A percentile compares a stretch with the other conserved stretches of the same genome.
These are phyloP conservation scores for Xylariaceae sp. DNA, from an alignment of 2,329 filamentous ascomycete species.

Conservation along the genomic window DNA sequence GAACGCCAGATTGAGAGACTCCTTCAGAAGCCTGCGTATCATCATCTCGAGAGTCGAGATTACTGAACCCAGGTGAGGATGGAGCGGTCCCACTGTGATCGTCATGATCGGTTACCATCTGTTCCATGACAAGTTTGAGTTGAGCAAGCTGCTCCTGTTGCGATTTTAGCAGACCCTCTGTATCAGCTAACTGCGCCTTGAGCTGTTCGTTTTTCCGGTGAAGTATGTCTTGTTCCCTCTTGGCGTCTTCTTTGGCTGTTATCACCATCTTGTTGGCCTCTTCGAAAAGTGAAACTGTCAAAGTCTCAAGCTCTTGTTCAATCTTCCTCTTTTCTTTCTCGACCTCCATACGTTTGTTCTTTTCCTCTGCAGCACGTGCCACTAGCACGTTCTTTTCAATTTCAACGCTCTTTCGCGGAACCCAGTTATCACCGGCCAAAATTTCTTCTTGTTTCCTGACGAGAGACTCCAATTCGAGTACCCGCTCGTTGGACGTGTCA, in stretches of 20 bases:
- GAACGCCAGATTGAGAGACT: constrained; percentile 36
- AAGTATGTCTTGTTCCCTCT: constrained; percentile 74
- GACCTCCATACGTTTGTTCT: constrained; percentile 56
- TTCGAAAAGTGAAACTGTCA: constrained; percentile 92
- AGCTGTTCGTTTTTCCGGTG: constrained; percentile 86
- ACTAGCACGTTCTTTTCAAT: constrained; percentile 61
- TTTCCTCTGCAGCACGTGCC: constrained; percentile 60
- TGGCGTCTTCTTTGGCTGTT: constrained; percentile 81
- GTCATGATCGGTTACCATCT: constrained; percentile 70
- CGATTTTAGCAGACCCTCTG: constrained; percentile 76
- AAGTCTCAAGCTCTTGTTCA: constrained; percentile 83
- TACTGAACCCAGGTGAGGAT: constrained; percentile 73
- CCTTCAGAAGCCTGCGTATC: constrained; percentile 38
- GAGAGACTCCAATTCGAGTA: constrained; percentile 62
- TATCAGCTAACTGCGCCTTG: constrained; percentile 78
- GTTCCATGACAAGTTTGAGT: constrained; percentile 88
- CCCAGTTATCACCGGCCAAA: constrained; percentile 68
- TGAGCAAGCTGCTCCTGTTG: constrained; percentile 91
- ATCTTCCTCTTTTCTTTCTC: constrained; percentile 83
- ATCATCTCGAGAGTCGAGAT: constrained; percentile 57
- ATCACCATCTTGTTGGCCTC: constrained; percentile 99
- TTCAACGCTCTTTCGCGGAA: constrained; percentile 71
- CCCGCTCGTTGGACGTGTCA: constrained; percentile 63
- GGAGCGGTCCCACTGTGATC: constrained; percentile 72
- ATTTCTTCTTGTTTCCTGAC: constrained; percentile 68